Evolutionary conservation across 2,329 filamentous ascomycete species (phyloP), one percentile per base, ranked within the genome.

Genomic region (Epichloe gansuensis): DNA sequence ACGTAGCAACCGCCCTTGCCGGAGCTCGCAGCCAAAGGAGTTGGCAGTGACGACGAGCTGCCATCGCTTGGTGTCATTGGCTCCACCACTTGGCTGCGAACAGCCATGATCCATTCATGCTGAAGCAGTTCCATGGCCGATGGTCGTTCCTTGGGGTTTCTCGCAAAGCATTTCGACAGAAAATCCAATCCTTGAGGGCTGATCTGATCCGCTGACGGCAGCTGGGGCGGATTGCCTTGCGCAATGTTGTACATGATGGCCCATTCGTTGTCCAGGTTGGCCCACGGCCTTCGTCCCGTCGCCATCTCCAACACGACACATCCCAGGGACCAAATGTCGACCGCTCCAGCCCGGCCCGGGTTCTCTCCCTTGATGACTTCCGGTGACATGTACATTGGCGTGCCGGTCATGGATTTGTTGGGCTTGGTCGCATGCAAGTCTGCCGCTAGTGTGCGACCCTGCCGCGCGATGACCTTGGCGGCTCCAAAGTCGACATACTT

Each of bases 161-260:
- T 80, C 55, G 87, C 78, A 63, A 98, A 97, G 73, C 91, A 97
- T 58, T 80, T 82, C 61, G 81, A 81, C 58, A 98, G 69, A 64
- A 98, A 97, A 65, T 97, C 90, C 57, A 96, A 83, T 23, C 93
- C 93, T 52, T 81, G 71, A 0, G 84, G 79, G 63, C 87, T 93
- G 57, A 98, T 79, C 69, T 97, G 91, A 50, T 97, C 91, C 1
- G 75, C 67, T 1, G 81, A 77, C 2, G 93, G 93, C 52, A 96
- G 76, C 65, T 89, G 85, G 5, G 93, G 93, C 48, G 90, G 87
- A 62, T 96, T 95, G 58, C 93, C 93, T 66, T 95, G 91, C 1
- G 93, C 93, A 63, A 98, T 98, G 73, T 97, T 97, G 77, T 96
- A 98, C 93, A 98, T 98, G 72, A 98, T 97, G 43, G 93, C 93